These are phyloP conservation scores for Cucumis hystrix DNA, from an alignment of 306 rosid species.

Conservation along the genomic window DNA sequence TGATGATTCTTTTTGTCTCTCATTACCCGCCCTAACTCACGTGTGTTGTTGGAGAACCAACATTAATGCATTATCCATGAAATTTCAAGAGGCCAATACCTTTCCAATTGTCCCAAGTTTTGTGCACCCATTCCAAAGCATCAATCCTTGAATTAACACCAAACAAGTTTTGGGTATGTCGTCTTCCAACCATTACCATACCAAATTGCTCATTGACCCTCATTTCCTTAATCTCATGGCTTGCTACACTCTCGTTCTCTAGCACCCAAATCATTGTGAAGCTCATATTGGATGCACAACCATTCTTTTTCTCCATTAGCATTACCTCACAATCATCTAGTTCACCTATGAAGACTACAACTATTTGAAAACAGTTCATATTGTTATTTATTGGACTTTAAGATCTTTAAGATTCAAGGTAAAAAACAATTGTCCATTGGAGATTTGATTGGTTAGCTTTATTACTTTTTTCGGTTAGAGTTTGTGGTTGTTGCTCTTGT, in stretches of 20 bases:
- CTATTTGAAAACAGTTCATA: background rate
- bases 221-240: background rate
- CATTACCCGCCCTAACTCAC: background rate
- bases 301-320: background rate
- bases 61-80: constrained; percentile 10
- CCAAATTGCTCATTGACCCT: background rate
- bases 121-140: background rate
- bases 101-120: constrained; percentile 21
- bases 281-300: too few species aligned
- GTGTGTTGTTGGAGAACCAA: constrained; percentile 22
- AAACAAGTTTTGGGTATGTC: background rate
- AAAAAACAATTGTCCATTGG: too few species aligned
- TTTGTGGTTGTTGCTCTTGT: too few species aligned
- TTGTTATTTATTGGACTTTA: background rate
- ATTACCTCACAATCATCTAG: background rate
- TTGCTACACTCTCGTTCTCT: background rate
- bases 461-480: too few species aligned
- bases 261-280: too few species aligned
- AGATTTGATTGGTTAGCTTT: too few species aligned
- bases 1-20: background rate
- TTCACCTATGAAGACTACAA: background rate
- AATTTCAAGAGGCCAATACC: constrained; percentile 10
- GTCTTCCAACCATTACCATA: constrained; percentile 14
- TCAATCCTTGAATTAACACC: constrained; percentile 3
- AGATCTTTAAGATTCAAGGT: too few species aligned